Conservation (phyloP, 2,329 filamentous ascomycete genomes). For the Aschersonia sp. region DNA sequence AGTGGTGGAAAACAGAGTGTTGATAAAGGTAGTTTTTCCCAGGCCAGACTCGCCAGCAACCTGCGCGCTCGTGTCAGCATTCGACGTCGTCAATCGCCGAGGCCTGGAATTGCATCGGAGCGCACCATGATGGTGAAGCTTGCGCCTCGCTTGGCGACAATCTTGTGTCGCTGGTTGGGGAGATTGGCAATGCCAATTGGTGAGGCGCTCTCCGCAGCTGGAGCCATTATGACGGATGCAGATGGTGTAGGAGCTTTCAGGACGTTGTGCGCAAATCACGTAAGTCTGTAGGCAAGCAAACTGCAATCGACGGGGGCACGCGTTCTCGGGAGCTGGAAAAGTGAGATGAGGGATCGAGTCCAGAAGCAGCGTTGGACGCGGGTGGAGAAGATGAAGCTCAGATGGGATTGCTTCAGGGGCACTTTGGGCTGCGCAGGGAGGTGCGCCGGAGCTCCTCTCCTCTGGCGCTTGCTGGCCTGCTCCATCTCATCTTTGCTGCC, state of each 20-base stretch:
- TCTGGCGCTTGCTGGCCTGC: neutral
- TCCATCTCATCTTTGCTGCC: slow-evolving; percentile 14
- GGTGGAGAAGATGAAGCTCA: slow-evolving; percentile 4
- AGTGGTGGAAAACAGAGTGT: slow-evolving; percentile 98
- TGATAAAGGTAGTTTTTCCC: slow-evolving; percentile 99
- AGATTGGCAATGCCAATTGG: slow-evolving; percentile 63
- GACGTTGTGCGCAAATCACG: neutral
- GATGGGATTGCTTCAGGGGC: slow-evolving; percentile 17
- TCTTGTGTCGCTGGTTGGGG: slow-evolving; percentile 62
- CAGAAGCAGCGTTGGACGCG: slow-evolving; percentile 4
- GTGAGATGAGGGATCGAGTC: slow-evolving; percentile 1
- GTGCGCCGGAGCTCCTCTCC: neutral
- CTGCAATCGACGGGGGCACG: too few species aligned
- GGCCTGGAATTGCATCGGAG: neutral
- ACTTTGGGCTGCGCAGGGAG: slow-evolving; percentile 7
- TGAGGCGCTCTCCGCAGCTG: slow-evolving; percentile 44
- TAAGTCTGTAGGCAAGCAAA: neutral
- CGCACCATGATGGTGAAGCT: slow-evolving; percentile 97
- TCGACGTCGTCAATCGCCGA: neutral
- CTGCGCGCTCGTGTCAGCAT: slow-evolving; percentile 27
- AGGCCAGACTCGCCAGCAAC: slow-evolving; percentile 96
- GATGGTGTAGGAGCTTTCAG: neutral
- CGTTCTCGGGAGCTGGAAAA: neutral
- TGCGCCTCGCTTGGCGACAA: slow-evolving; percentile 73
- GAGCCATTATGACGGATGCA: slow-evolving; percentile 33